A percentile compares a stretch with the other conserved stretches of the same genome.
phyloP scores from a whole-genome alignment of 805 yeast species.

The Saturnispora halmiae region DNA sequence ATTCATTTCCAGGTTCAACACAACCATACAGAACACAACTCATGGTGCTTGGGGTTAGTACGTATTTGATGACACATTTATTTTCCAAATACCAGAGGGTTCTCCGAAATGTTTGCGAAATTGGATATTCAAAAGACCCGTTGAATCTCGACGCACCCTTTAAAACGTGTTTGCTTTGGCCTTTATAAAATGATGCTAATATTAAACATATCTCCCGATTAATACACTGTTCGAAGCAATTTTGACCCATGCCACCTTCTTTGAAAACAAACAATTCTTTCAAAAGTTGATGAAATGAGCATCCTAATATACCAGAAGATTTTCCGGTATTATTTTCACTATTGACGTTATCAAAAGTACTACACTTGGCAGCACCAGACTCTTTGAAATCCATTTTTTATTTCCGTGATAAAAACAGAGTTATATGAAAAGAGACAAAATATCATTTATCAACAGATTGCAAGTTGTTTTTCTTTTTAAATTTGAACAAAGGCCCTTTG shows the following conservation, averaged over 20 bases:
- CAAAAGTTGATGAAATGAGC: neutral
- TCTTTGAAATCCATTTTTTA: no score
- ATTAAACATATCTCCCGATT: neutral
- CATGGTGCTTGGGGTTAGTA: neutral
- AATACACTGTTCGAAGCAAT: neutral
- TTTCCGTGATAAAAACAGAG: no score
- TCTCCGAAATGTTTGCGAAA: constrained; percentile 2
- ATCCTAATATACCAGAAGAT: no score
- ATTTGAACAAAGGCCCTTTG: no score
- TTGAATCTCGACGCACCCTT: neutral
- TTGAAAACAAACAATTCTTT: neutral
- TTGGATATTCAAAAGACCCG: neutral
- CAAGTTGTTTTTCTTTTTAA: no score
- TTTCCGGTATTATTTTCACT: no score
- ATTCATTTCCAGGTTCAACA: neutral
- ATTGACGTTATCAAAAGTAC: no score
- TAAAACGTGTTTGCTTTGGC: neutral
- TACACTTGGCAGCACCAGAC: no score
- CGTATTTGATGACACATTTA: neutral
- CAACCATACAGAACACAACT: neutral
- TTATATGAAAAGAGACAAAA: no score
- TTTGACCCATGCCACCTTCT: no score
- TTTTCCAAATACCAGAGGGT: constrained; percentile 2
- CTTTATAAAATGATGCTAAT: neutral
- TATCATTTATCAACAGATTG: no score